Base-by-base conservation (phyloP, 495 filamentous ascomycete genomes). In the Penicillium silybi region DNA sequence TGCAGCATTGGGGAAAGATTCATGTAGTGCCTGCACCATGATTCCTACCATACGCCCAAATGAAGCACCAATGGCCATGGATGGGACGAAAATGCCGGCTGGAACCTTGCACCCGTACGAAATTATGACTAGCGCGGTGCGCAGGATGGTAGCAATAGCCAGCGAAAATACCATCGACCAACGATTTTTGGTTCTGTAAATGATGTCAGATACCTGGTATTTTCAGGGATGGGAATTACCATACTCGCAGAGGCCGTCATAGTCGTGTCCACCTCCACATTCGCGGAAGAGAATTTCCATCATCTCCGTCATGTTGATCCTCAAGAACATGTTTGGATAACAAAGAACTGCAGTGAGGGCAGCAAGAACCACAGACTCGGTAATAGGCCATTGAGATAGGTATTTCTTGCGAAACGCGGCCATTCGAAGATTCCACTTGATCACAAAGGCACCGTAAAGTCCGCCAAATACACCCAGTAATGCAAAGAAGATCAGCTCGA, bases 31-130 rank as follows among this genome's bases (percentile, higher is more conserved):
- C 65, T 97, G 89, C 29, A 97, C 93, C 44, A 97, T 76, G 40
- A 97, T 96, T 10, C 92, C 92, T n/a, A 97, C 78, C 56, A 93
- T 91, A 22, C 93, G 77, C 3, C 93, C 93, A 68, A 98, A 97
- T 0, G 88, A 90, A 9, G 93, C 93, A 0, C 93, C 93, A 49
- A 98, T 84, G 18, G 93, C 93, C 93, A 98, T 98, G 4, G 92
- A 97, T 6, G 93, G 93, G 15, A 97, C 91, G 62, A 97, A 97
- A 43, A 97, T 97, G 43, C 93, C 93, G 4, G 95, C 93, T 0
- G 93, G 93, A 7, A 97, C 93, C 68, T 97, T 98, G 76, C 92
- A 97, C 5, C 93, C 93, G 57, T 97, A 98, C 1, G 92, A 96
- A 48, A 97, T 92, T 43, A 97, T 96, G 50, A 98, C 92, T 47